Conservation (phyloP, 164 flowering plant genomes). For the Stephania cephalantha region DNA sequence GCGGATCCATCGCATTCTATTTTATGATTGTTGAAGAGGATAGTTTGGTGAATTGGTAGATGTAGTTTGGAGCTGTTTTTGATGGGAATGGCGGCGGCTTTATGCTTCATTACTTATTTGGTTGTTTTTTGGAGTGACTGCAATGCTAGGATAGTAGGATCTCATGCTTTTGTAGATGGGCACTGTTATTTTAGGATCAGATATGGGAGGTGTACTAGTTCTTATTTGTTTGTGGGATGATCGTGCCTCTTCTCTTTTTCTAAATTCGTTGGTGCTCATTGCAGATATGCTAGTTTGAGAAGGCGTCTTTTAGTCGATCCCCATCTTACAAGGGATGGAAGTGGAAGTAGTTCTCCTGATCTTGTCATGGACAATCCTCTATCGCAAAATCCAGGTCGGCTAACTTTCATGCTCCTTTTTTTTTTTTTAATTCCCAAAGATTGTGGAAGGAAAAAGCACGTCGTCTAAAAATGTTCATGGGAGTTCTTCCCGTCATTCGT, state of each 20-base stretch:
- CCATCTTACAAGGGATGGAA: slow-evolving; percentile 53
- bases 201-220: background rate
- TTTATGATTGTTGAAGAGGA: background rate
- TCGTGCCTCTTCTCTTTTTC: background rate
- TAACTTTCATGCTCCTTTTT: background rate
- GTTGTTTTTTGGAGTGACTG: background rate
- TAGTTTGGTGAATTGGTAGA: background rate
- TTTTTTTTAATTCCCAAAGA: background rate
- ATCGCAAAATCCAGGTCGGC: slow-evolving; percentile 82
- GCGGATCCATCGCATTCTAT: background rate
- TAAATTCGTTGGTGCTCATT: slow-evolving; percentile 6
- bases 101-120: background rate
- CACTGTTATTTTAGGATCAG: background rate
- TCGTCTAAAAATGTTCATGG: background rate
- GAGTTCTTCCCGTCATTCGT: background rate
- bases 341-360: slow-evolving; percentile 51
- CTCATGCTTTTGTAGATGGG: background rate
- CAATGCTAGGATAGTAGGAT: background rate
- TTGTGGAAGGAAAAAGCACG: background rate
- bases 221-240: background rate
- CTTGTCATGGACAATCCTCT: slow-evolving; percentile 81
- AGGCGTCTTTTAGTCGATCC: slow-evolving; percentile 77
- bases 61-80: background rate
- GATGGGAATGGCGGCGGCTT: background rate
- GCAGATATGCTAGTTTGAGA: slow-evolving; percentile 79